Evolutionary conservation across 2,329 filamentous ascomycete genomes (phyloP).

Genomic region (Penicillium sp.): DNA sequence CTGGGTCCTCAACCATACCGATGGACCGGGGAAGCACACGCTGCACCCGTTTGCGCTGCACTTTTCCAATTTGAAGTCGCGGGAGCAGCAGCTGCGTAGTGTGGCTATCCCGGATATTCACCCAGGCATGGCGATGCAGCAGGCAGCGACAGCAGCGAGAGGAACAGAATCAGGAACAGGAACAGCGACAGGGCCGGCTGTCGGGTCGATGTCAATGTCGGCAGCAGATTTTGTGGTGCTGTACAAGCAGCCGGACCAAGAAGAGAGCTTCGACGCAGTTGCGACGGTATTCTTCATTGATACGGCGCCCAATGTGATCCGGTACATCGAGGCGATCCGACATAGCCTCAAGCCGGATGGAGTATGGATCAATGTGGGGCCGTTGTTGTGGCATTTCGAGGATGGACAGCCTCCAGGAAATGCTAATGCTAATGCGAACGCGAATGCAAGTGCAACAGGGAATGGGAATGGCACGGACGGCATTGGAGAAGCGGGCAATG

Average conservation of each 20-base stretch:
- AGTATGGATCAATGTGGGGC: constrained; percentile 86
- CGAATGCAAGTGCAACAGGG: too few species aligned
- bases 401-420: constrained; percentile 50
- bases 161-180: too few species aligned
- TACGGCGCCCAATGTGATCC: constrained; percentile 89
- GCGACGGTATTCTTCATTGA: constrained; percentile 95
- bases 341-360: constrained; percentile 79
- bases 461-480: constrained; percentile 52
- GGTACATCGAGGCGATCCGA: constrained; percentile 82
- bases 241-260: constrained; percentile 69
- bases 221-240: constrained; percentile 91
- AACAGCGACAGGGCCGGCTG: constrained; percentile 31
- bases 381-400: constrained; percentile 94
- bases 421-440: too few species aligned
- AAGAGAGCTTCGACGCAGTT: constrained; percentile 74
- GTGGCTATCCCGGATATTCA: constrained; percentile 82
- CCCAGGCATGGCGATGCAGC: constrained; percentile 61
- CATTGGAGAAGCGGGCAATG: constrained; percentile 85
- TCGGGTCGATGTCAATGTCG: constrained; percentile 85
- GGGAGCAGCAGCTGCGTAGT: constrained; percentile 73
- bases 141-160: too few species aligned
- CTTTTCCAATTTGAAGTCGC: constrained; percentile 81
- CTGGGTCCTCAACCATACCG: constrained; percentile 59
- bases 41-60: constrained; percentile 85
- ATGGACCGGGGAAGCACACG: constrained; percentile 64